Conservation (phyloP, 257 asterid genomes). For the Eucommia ulmoides region DNA sequence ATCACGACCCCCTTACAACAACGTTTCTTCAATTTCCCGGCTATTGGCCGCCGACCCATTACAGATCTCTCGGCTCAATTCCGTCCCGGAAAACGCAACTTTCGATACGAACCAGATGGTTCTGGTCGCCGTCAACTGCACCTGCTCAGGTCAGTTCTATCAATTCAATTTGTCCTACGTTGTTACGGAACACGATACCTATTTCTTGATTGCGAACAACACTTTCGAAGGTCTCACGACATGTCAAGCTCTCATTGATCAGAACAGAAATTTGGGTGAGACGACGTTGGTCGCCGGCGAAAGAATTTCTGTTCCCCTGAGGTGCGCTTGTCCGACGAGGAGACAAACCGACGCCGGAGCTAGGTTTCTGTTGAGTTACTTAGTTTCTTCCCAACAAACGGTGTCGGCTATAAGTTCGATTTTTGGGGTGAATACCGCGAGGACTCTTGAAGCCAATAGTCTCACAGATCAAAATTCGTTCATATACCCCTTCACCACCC, state of each 20-base stretch:
- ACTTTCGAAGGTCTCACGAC: constrained; percentile 48
- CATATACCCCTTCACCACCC: constrained; percentile 36
- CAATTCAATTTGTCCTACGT: constrained; percentile 47
- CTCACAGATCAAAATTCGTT: constrained; percentile 9
- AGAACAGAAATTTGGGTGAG: constrained; percentile 19
- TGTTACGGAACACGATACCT: constrained; percentile 19
- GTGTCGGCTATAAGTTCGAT: constrained; percentile 4
- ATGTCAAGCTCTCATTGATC: constrained; percentile 38
- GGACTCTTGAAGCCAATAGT: constrained; percentile 26
- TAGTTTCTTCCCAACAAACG: constrained; percentile 14
- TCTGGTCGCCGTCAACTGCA: constrained; percentile 36
- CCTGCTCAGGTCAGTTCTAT: constrained; percentile 21
- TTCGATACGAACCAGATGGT: constrained; percentile 24
- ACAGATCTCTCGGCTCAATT: constrained; percentile 30
- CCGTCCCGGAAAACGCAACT: constrained; percentile 19
- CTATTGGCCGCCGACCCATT: constrained; percentile 33
- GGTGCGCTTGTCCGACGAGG: constrained; percentile 52
- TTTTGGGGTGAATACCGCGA: constrained; percentile 27
- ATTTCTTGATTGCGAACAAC: constrained; percentile 26
- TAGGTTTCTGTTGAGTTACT: constrained; percentile 31
- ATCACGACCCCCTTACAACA: constrained; percentile 34
- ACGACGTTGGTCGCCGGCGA: constrained; percentile 3
- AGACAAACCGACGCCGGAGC: constrained; percentile 28
- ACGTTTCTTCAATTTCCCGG: constrained; percentile 20
- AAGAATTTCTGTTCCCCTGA: constrained; percentile 30